Evolutionary conservation across 2,329 filamentous ascomycete species (phyloP).

Genomic region (Aspergillus vadensis): DNA sequence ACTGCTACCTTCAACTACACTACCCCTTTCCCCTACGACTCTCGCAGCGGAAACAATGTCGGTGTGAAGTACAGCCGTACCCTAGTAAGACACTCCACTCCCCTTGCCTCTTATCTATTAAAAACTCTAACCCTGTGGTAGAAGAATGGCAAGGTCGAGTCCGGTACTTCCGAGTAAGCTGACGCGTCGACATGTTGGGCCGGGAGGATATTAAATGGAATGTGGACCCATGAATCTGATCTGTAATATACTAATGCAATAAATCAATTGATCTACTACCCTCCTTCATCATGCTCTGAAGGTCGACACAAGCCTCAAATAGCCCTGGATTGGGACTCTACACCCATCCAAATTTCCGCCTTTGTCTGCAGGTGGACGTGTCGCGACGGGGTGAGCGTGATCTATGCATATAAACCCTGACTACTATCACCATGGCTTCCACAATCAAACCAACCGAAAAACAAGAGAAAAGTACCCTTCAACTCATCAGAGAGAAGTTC

Average conservation of each 20-base stretch:
- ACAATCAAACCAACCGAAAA: too few relatives aligned
- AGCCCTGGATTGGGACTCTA: too few relatives aligned
- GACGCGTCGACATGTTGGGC: background rate
- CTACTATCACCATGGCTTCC: too few relatives aligned
- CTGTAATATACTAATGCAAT: background rate
- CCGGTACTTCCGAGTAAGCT: background rate
- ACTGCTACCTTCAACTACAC: slow-evolving; percentile 38
- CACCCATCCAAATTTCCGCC: too few relatives aligned
- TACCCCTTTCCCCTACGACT: slow-evolving; percentile 33
- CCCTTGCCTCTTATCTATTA: background rate
- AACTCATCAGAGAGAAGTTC: too few relatives aligned
- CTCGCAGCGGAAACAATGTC: slow-evolving; percentile 20
- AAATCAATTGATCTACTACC: too few relatives aligned
- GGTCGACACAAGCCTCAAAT: too few relatives aligned
- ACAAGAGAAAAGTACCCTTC: too few relatives aligned
- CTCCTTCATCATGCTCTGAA: too few relatives aligned
- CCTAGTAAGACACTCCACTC: slow-evolving; percentile 13
- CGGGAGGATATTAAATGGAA: background rate
- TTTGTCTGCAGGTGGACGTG: too few relatives aligned
- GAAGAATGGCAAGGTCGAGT: slow-evolving; percentile 14
- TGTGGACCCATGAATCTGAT: background rate
- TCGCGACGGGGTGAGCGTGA: too few relatives aligned
- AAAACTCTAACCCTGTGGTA: background rate
- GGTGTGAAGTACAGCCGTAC: slow-evolving; percentile 23
- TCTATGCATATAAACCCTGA: too few relatives aligned